Evolutionary conservation across 2,329 filamentous ascomycete species (phyloP), one percentile per base, ranked within the genome.

Genomic region (Sporothrix brasiliensis): DNA sequence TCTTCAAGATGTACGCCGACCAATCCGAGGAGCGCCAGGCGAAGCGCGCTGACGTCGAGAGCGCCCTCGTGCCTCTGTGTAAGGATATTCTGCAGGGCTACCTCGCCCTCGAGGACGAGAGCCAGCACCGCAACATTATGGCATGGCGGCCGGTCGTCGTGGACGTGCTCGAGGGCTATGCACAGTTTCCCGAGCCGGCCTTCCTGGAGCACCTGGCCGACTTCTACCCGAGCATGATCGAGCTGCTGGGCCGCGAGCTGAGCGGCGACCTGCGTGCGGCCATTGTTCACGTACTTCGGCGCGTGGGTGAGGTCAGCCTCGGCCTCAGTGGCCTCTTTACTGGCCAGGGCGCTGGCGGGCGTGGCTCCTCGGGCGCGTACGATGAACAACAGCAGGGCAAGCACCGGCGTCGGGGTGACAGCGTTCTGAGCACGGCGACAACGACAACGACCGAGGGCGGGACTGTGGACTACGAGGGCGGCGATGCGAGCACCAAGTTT

Each of bases 131-230:
- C 70, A 99, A 99, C 80, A 97, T 99, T 69, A 88, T 96, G 34
- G 97, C 96, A 0, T 99, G 95, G 95, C 87, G 95, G 21, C 95
- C 95, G 0, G 95, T 99, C 0, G 95, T 99, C 1, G 93, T 99
- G 21, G 95, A 97, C 77, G 95, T 99, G 10, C 84, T 99, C 11
- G 94, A 99, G 77, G 95, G 95, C 1, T 98, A 94, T 79, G 89
- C 90, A 0, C 90, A 88, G 7, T 97, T 98, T 82, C 92, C 93
- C 0, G 85, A 88, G 21, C 86, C 89, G 30, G 92, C 92, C 56
- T 99, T 99, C 76, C 87, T 87, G 69, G 88, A 89, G 71, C 90
- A 98, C 76, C 86, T 97, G 9, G 84, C 87, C 60, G 89, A 89
- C 3, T 98, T 99, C 79, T 97, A 97, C 77, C 93, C 94, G 2